Conservation (phyloP, 2,329 filamentous ascomycete genomes). For the Spiromastix sp. region DNA sequence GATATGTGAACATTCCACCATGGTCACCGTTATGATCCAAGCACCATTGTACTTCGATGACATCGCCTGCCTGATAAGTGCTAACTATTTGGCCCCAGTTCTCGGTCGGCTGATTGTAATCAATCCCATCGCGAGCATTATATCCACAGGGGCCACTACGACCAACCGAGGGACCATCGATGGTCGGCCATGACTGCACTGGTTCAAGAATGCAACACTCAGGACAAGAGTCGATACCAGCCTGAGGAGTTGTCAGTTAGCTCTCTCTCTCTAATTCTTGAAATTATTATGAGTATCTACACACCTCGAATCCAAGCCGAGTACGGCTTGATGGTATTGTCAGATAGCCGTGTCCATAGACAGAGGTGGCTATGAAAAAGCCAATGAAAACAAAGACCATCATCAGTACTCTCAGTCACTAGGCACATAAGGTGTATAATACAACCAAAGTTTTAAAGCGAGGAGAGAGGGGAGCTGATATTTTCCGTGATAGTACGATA, state of each 20-base stretch:
- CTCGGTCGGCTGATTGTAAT: conserved; percentile 40
- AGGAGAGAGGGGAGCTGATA: too few relatives aligned
- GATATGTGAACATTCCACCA: conserved; percentile 43
- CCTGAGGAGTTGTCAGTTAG: conserved; percentile 27
- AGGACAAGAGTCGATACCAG: conserved; percentile 41
- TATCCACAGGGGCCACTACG: conserved; percentile 44
- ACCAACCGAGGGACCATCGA: conserved; percentile 36
- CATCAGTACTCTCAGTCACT: not conserved
- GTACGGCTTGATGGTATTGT: conserved; percentile 36
- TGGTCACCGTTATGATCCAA: conserved; percentile 46
- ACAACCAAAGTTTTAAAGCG: too few relatives aligned
- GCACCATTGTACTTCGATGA: conserved; percentile 44
- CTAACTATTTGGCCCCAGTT: conserved; percentile 41
- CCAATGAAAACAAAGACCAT: not conserved
- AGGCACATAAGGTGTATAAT: too few relatives aligned
- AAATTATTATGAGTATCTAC: conserved; percentile 5
- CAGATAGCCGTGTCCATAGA: conserved; percentile 38
- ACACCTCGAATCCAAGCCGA: conserved; percentile 35
- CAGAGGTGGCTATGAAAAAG: conserved; percentile 10
- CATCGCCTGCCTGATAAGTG: too few relatives aligned
- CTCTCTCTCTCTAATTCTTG: too few relatives aligned
- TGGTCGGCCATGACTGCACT: conserved; percentile 40
- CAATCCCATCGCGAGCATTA: conserved; percentile 43
- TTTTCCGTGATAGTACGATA: too few relatives aligned
- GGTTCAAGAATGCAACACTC: conserved; percentile 47